These are phyloP conservation scores for Penicillium soppii DNA, from an alignment of 495 filamentous ascomycete species.

Conservation along the genomic window DNA sequence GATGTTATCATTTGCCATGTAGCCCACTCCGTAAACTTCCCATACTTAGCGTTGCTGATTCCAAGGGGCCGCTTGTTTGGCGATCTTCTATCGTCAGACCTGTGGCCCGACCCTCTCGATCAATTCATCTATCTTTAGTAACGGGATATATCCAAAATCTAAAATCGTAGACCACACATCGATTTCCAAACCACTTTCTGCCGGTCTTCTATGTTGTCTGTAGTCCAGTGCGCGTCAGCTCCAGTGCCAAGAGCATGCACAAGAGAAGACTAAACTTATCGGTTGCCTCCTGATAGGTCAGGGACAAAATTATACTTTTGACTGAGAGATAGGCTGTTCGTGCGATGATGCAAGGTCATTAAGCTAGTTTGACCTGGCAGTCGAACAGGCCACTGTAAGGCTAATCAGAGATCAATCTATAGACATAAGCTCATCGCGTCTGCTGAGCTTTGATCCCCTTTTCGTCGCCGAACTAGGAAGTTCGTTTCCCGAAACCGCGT, in stretches of 20 bases:
- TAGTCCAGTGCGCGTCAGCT: not conserved
- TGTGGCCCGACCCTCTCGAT: no score
- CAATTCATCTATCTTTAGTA: no score
- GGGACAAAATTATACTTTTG: slow-evolving; percentile 3
- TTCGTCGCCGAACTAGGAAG: no score
- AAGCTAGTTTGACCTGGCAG: slow-evolving; percentile 1
- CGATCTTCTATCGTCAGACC: no score
- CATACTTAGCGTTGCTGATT: no score
- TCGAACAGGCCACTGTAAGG: not conserved
- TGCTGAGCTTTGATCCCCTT: no score
- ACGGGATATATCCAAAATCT: no score
- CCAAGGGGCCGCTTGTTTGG: no score
- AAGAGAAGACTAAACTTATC: slow-evolving; percentile 2
- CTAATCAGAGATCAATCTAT: not conserved
- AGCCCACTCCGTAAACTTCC: no score
- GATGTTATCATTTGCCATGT: no score
- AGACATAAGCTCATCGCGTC: not conserved
- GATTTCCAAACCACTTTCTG: no score
- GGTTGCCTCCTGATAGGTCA: not conserved
- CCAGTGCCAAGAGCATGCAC: slow-evolving; percentile 3
- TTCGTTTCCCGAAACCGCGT: no score
- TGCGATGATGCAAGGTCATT: not conserved
- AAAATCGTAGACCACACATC: not conserved
- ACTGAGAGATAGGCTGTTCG: not conserved
- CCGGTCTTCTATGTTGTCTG: not conserved